Percentiles rank a stretch among this genome's conserved stretches.
These are phyloP conservation scores for Arthonia radiata DNA, from an alignment of 495 filamentous ascomycete species.

Conservation along the genomic window DNA sequence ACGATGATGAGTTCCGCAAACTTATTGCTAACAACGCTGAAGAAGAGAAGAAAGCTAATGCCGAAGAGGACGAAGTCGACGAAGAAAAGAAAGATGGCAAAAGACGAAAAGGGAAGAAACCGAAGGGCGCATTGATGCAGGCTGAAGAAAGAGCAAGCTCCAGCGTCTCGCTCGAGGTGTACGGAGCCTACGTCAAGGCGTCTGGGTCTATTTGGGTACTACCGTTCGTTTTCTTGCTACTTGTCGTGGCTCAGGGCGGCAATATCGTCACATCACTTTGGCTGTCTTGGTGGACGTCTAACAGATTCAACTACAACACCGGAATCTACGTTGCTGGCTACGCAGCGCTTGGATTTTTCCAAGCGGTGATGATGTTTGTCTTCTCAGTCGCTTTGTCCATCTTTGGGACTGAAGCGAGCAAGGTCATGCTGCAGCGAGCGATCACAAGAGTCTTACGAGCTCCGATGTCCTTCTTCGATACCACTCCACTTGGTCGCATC, in stretches of 20 bases:
- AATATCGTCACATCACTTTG: slow-evolving; percentile 77
- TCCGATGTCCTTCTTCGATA: slow-evolving; percentile 95
- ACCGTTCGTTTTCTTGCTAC: slow-evolving; percentile 34
- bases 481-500: slow-evolving; percentile 85
- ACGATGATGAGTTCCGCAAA: slow-evolving; percentile 46
- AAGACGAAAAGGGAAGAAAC: slow-evolving; percentile 31
- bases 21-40: slow-evolving; percentile 65
- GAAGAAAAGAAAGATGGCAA: slow-evolving; percentile 25
- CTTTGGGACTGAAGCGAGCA: slow-evolving; percentile 56
- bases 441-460: slow-evolving; percentile 61
- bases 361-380: slow-evolving; percentile 58
- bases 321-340: slow-evolving; percentile 74
- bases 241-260: slow-evolving; percentile 47
- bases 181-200: slow-evolving; percentile 52
- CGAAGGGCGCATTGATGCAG: slow-evolving; percentile 53
- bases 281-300: slow-evolving; percentile 76
- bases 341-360: slow-evolving; percentile 42
- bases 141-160: slow-evolving; percentile 62
- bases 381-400: slow-evolving; percentile 45
- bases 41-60: slow-evolving; percentile 33
- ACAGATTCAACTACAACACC: slow-evolving; percentile 38
- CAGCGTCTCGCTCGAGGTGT: slow-evolving; percentile 68
- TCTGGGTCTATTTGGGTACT: slow-evolving; percentile 53
- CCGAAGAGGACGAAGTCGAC: slow-evolving; percentile 19
- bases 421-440: slow-evolving; percentile 61